Conservation (phyloP, 306 rosid genomes). For the Styphnolobium japonicum region DNA sequence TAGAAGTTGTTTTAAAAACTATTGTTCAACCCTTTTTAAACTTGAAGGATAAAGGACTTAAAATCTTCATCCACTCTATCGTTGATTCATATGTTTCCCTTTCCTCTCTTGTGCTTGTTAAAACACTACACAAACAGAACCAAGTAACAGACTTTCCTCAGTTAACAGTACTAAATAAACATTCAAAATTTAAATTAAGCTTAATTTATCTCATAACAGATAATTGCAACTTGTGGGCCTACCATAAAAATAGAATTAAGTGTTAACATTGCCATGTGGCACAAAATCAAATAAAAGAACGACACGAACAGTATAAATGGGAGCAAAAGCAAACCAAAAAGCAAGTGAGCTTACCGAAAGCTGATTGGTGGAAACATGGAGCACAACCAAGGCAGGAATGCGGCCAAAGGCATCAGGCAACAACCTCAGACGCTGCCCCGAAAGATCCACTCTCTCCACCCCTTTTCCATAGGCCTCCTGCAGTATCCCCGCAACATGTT, state of each 20-base stretch:
- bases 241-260: no score
- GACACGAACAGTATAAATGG: no score
- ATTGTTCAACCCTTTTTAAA: neutral
- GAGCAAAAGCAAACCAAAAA: no score
- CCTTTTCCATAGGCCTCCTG: slow-evolving; percentile 60
- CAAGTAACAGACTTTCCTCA: neutral
- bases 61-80: neutral
- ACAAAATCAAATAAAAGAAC: no score
- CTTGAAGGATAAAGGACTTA: no score
- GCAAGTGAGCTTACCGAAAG: slow-evolving; percentile 47
- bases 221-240: no score
- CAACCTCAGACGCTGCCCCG: slow-evolving; percentile 44
- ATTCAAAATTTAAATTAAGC: no score
- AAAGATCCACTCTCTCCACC: slow-evolving; percentile 57
- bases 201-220: no score
- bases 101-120: neutral
- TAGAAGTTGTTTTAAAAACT: neutral
- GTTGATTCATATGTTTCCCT: neutral
- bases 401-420: slow-evolving; percentile 76
- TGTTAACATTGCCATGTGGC: no score
- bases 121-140: neutral
- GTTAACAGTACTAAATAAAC: no score
- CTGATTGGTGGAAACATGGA: slow-evolving; percentile 65
- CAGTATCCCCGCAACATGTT: slow-evolving; percentile 66
- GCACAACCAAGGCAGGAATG: slow-evolving; percentile 54